phyloP scores from a whole-genome alignment of 202 grass and related monocot species.

The Saccharum hybrid region DNA sequence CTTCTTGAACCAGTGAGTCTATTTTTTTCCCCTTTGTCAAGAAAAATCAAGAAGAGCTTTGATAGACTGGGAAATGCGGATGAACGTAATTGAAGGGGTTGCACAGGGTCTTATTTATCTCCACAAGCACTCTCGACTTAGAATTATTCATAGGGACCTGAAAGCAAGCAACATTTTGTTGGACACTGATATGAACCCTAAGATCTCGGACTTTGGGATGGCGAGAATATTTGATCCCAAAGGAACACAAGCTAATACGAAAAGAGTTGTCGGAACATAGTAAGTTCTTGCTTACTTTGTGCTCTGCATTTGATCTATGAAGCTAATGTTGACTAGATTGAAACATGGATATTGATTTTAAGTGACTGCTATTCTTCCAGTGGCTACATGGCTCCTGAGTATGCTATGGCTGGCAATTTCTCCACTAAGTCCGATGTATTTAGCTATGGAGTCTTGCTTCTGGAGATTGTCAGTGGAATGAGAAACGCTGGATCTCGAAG shows the following conservation, averaged over 20 bases:
- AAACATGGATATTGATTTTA: slow-evolving; percentile 9
- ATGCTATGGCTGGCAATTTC: slow-evolving; percentile 65
- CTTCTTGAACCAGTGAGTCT: background rate
- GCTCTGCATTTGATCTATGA: background rate
- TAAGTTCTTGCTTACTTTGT: slow-evolving; percentile 36
- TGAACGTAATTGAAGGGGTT: slow-evolving; percentile 61
- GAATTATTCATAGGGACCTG: slow-evolving; percentile 62
- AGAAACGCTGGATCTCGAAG: slow-evolving; percentile 49
- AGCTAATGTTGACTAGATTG: background rate
- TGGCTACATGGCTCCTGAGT: slow-evolving; percentile 72
- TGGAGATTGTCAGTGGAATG: slow-evolving; percentile 60
- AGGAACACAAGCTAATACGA: slow-evolving; percentile 54
- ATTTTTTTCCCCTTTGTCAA: background rate
- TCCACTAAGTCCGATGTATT: slow-evolving; percentile 69
- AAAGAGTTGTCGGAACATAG: slow-evolving; percentile 61
- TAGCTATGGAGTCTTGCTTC: slow-evolving; percentile 64
- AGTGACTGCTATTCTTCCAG: slow-evolving; percentile 34
- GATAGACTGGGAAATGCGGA: slow-evolving; percentile 46
- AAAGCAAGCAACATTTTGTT: slow-evolving; percentile 67
- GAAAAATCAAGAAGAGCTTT: slow-evolving; percentile 46
- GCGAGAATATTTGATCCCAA: slow-evolving; percentile 59
- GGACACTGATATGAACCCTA: slow-evolving; percentile 66
- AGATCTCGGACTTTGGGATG: slow-evolving; percentile 65
- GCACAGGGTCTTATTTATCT: slow-evolving; percentile 69
- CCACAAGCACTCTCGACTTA: slow-evolving; percentile 63